Percentiles rank a stretch among this genome's conserved stretches.
phyloP scores from a whole-genome alignment of 768 basidiomycete species.

The Russula vinacea region DNA sequence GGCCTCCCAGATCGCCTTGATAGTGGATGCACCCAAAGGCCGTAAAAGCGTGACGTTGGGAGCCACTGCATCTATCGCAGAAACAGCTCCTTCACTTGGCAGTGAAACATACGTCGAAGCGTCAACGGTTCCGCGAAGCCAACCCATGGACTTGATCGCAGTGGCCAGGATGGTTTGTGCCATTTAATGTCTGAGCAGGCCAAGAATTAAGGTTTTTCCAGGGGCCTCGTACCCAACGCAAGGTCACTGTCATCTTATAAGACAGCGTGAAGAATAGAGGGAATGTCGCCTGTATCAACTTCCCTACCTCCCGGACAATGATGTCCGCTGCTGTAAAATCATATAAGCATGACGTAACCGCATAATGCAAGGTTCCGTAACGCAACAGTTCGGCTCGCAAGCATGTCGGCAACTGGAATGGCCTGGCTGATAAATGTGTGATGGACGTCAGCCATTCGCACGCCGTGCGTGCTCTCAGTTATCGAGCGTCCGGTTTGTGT shows the following conservation, averaged over 20 bases:
- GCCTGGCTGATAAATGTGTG: not conserved
- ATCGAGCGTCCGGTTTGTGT: not conserved
- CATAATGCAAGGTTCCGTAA: too few species aligned
- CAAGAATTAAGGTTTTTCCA: not conserved
- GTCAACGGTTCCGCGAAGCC: not conserved
- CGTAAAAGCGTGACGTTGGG: not conserved
- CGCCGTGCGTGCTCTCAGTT: not conserved
- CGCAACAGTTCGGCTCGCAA: not conserved
- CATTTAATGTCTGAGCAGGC: not conserved
- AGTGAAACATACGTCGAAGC: not conserved
- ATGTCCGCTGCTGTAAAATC: not conserved
- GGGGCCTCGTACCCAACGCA: not conserved
- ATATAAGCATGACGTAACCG: not conserved
- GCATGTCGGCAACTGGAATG: not conserved
- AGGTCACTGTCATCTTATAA: not conserved
- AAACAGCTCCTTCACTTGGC: not conserved
- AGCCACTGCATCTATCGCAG: too few species aligned
- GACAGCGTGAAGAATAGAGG: too few species aligned
- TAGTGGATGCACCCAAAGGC: not conserved
- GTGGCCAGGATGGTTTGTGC: not conserved
- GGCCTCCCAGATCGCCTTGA: not conserved
- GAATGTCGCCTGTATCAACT: not conserved
- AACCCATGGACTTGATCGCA: not conserved
- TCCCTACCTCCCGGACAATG: not conserved
- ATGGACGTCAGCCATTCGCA: not conserved